A percentile compares a stretch with the other conserved stretches of the same genome.
Conservation (phyloP, 1,139 yeast genomes). For the Saccharomyces hybrid region DNA sequence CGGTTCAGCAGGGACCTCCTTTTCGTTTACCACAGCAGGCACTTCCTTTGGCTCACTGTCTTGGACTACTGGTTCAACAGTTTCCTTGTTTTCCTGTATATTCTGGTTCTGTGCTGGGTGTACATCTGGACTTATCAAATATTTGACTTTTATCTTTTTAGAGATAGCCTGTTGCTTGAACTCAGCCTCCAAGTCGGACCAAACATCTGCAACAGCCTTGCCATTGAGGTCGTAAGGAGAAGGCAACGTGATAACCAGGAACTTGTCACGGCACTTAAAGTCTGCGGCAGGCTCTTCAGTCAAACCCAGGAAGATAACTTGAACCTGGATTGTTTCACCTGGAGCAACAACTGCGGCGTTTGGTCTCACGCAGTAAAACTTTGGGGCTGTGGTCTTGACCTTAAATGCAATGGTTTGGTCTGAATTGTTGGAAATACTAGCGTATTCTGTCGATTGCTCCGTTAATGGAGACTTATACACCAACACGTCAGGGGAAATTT, state of each 20-base stretch:
- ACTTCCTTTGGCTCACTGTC: conserved; percentile 1
- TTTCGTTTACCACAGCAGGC: background rate
- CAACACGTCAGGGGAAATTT: conserved; percentile 33
- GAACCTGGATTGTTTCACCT: conserved; percentile 62
- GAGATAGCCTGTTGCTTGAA: conserved; percentile 54
- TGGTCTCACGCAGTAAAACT: conserved; percentile 91
- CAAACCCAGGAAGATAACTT: conserved; percentile 80
- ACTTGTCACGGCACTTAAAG: conserved; percentile 82
- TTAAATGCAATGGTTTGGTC: conserved; percentile 68
- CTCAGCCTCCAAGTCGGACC: conserved; percentile 63
- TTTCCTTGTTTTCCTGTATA: conserved; percentile 4
- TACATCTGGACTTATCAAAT: conserved; percentile 31
- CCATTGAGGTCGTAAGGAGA: conserved; percentile 51
- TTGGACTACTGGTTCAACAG: conserved; percentile 2
- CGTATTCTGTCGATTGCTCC: conserved; percentile 59
- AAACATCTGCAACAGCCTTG: conserved; percentile 53
- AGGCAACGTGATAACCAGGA: conserved; percentile 79
- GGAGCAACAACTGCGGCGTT: conserved; percentile 78
- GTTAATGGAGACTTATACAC: conserved; percentile 73
- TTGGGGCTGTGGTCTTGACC: conserved; percentile 97
- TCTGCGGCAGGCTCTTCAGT: conserved; percentile 65
- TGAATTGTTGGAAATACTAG: conserved; percentile 61
- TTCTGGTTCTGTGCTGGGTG: background rate
- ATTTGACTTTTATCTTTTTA: conserved; percentile 73
- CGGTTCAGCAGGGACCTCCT: background rate